A percentile compares a stretch with the other conserved stretches of the same genome.
Conservation (phyloP, 1,284 basidiomycete species). For the Pterulicium gracile region DNA sequence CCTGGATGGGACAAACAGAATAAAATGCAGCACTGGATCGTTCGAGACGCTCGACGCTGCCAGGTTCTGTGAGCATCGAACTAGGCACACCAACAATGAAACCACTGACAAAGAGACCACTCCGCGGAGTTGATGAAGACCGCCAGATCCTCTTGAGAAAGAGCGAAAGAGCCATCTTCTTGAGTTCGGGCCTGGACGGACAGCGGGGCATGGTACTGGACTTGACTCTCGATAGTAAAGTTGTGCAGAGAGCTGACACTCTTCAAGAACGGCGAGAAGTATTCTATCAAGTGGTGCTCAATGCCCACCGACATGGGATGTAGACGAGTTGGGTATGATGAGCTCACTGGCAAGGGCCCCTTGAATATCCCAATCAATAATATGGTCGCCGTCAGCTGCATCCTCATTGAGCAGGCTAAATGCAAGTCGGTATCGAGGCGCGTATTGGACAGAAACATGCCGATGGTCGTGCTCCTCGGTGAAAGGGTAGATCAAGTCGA, state of each 20-base stretch:
- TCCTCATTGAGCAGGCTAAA: conserved; percentile 87
- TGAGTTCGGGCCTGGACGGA: conserved; percentile 60
- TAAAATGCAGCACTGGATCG: conserved; percentile 88
- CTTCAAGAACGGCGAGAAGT: conserved; percentile 40
- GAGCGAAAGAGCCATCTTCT: conserved; percentile 32
- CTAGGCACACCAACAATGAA: neutral
- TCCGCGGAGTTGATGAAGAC: conserved; percentile 94
- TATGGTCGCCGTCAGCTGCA: conserved; percentile 50
- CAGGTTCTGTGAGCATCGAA: conserved; percentile 6
- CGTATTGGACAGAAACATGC: conserved; percentile 62
- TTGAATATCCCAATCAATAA: conserved; percentile 65
- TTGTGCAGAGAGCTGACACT: conserved; percentile 68
- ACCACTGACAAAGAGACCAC: conserved; percentile 77
- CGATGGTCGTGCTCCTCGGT: conserved; percentile 30
- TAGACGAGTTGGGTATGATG: too few relatives aligned
- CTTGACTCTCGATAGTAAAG: conserved; percentile 89
- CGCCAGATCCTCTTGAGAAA: conserved; percentile 74
- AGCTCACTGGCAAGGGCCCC: conserved; percentile 54
- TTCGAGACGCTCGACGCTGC: conserved; percentile 75
- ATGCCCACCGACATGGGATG: too few relatives aligned
- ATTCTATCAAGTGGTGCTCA: conserved; percentile 3
- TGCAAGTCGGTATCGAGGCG: conserved; percentile 68
- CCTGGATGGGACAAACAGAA: conserved; percentile 80
- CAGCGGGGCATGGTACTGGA: conserved; percentile 86
- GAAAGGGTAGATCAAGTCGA: conserved; percentile 41